phyloP scores from a whole-genome alignment of 345 rosid species.

The Mercurialis annua region DNA sequence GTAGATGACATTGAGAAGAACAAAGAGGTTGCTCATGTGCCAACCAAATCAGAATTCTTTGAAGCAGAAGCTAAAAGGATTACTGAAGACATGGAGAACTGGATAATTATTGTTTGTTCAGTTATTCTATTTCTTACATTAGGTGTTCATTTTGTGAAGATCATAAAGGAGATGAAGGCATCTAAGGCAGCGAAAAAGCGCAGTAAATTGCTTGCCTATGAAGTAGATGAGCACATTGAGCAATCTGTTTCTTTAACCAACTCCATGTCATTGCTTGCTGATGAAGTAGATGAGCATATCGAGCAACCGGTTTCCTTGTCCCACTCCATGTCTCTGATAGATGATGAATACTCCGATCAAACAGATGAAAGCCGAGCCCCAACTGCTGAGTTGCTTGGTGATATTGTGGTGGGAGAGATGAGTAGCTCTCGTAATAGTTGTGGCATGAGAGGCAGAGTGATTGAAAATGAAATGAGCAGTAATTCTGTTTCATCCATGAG shows the following conservation, averaged over 20 bases:
- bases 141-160: conserved; percentile 17
- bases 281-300: conserved; percentile 8
- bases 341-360: conserved; percentile 17
- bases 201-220: conserved; percentile 2
- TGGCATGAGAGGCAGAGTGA: conserved; percentile 15
- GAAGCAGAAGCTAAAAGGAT: conserved; percentile 16
- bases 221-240: background rate
- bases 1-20: conserved; percentile 8
- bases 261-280: background rate
- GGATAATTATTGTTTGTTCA: conserved; percentile 8
- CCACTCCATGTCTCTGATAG: conserved; percentile 8
- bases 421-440: conserved; percentile 26
- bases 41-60: conserved; percentile 14
- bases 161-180: conserved; percentile 1
- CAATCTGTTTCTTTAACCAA: too few relatives aligned
- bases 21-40: conserved; percentile 11
- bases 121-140: conserved; percentile 20
- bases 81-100: conserved; percentile 10
- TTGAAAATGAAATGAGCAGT: conserved; percentile 31
- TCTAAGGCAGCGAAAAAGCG: conserved; percentile 3
- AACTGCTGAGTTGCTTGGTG: conserved; percentile 44
- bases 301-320: conserved; percentile 2
- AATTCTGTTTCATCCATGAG: conserved; percentile 20
- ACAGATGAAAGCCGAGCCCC: conserved; percentile 31
- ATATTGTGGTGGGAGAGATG: conserved; percentile 38